Base-by-base conservation (phyloP, 1,139 yeast genomes). In the Entelexis sorbosivorans region DNA sequence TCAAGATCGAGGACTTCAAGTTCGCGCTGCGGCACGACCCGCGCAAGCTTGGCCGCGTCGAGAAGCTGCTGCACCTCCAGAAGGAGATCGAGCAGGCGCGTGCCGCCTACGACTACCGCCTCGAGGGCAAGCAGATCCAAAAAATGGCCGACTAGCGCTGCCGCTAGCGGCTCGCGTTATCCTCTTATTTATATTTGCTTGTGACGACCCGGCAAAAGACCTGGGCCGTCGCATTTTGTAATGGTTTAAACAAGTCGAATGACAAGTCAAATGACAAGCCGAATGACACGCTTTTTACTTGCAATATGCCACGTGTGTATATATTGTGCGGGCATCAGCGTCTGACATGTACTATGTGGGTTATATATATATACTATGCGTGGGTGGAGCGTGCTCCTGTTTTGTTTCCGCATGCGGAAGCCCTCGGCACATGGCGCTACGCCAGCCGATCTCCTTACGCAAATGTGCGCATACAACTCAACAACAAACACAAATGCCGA, bases 1-100 rank as follows among this genome's bases (percentile, higher is more conserved):
- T 89, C 56, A 82, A 83, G 61, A 81, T 88, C 50, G 95, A 87
- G 56, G 97, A 89, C 64, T 79, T 89, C 68, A 85, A 83, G 59
- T 87, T 87, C 69, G 93, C 87, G 0, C 69, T 89, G 53, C 72
- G 95, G 44, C 78, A 81, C 58, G 97, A 89, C 61, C 85, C 93
- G 1, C 74, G 79, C 52, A 89, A 88, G 63, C 73, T 87, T 47
- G 93, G 95, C 13, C 76, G 97, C 64, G 78, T 88, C 35, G 82
- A 84, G 59, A 93, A 88, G 64, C 76, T 89, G 59, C 74, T 86
- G 52, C 75, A 78, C 47, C 76, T 85, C 64, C 87, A 85, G 59
- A 80, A 79, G 60, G 79, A 78, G 61, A 87, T 89, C 60, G 77
- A 79, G 28, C 82, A 78, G 58, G 96, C 95, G 1, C 79, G 85